Base-by-base conservation (phyloP, 805 yeast species). In the Naumovozyma baii region DNA sequence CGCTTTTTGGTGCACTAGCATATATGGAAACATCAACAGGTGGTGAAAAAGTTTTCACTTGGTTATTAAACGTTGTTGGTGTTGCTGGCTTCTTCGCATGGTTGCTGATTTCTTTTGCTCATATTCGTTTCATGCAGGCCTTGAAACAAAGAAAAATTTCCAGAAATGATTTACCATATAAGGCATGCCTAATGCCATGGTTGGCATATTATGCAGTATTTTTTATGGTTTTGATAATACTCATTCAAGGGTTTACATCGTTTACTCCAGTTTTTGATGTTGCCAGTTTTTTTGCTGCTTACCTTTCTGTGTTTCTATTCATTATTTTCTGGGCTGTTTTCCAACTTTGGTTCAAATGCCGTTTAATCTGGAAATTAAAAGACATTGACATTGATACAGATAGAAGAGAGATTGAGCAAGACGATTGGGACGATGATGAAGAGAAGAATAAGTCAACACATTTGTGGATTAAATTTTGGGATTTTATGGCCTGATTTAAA, bases 11-110 rank as follows among this genome's bases (percentile, higher is more conserved):
- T 31, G 60, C 73, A 14, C 61, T 80, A 39, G 83, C 76, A 3
- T 78, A 70, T 64, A 58, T 80, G 57, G 63, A 61, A 22, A 72
- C 73, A 18, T 68, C 78, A 9, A 54, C 57, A 26, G 61, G 68
- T 38, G 79, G 80, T 36, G 52, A 55, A 33, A 66, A 70, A 4
- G 85, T 74, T 30, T 80, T 80, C 61, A 60, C 69, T 51, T 80
- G 86, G 86, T 66, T 80, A 43, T 63, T 79, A 45, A 78, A 78
- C 59, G 76, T 80, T 49, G 73, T 82, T 12, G 80, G 83, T n/a
- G 78, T 78, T 37, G 76, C 85, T 9, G 86, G 86, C 40, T 67
- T 80, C 47, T 74, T 79, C 48, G 71, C 81, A 16, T 78, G 86
- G 86, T 70, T 75, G 36, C 71, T 75, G 56, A 78, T 79, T 45